Evolutionary conservation across 306 rosid species (phyloP).

Genomic region (Malus asiatica): DNA sequence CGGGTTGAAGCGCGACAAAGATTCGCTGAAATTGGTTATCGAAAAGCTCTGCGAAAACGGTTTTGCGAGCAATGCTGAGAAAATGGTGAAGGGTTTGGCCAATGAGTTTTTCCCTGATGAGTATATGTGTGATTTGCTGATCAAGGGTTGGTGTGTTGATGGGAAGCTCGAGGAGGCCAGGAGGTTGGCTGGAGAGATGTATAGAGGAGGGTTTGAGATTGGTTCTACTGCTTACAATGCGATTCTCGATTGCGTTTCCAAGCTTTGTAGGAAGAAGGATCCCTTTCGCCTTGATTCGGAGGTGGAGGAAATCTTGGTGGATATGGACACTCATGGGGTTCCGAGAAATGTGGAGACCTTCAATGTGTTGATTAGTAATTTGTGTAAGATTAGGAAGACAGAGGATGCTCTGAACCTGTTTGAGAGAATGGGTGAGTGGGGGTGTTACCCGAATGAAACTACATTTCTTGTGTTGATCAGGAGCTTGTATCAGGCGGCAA

Average conservation of each 20-base stretch:
- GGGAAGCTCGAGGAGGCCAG: constrained; percentile 65
- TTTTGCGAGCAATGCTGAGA: constrained; percentile 61
- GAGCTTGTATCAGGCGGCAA: constrained; percentile 78
- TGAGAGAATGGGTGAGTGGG: constrained; percentile 60
- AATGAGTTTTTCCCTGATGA: constrained; percentile 64
- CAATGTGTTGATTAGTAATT: constrained; percentile 54
- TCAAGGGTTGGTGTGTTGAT: constrained; percentile 61
- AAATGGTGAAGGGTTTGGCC: constrained; percentile 60
- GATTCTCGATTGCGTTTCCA: constrained; percentile 64
- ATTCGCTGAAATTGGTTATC: constrained; percentile 44
- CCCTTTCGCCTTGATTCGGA: constrained; percentile 59
- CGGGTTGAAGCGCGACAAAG: constrained; percentile 45
- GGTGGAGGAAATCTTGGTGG: constrained; percentile 51
- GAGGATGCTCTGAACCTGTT: constrained; percentile 52
- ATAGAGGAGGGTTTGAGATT: constrained; percentile 72
- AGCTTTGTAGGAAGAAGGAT: constrained; percentile 65
- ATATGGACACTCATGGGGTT: constrained; percentile 59
- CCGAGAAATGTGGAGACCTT: constrained; percentile 82
- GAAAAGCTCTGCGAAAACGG: constrained; percentile 68
- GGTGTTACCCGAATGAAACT: constrained; percentile 29
- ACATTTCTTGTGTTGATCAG: constrained; percentile 48
- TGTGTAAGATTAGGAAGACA: constrained; percentile 77
- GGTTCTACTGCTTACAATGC: constrained; percentile 59
- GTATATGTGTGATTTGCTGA: constrained; percentile 47
- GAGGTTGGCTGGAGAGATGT: constrained; percentile 74